A percentile compares a stretch with the other conserved stretches of the same genome.
These are phyloP conservation scores for Tolypocladium tropicale DNA, from an alignment of 2,329 filamentous ascomycete genomes.

Conservation along the genomic window DNA sequence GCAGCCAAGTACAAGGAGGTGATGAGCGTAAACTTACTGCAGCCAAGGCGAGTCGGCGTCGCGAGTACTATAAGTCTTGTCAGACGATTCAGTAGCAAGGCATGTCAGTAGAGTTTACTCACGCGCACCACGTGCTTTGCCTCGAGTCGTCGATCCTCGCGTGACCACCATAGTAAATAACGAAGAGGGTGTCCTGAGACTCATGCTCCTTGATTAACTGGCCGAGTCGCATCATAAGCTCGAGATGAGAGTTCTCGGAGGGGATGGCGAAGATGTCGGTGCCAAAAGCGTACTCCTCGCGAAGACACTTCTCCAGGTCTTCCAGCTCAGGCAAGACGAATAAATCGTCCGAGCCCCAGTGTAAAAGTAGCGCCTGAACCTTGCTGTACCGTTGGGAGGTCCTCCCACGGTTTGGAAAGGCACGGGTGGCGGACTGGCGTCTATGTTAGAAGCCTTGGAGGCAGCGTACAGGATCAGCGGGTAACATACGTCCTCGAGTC, in stretches of 20 bases:
- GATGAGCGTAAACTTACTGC: conserved; percentile 31
- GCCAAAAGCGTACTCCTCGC: conserved; percentile 44
- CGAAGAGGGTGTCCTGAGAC: conserved; percentile 42
- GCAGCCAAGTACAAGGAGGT: background rate
- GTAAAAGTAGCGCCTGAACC: conserved; percentile 42
- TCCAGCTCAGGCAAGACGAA: conserved; percentile 49
- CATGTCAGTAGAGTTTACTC: conserved; percentile 17
- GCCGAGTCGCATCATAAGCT: conserved; percentile 46
- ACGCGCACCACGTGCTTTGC: conserved; percentile 52
- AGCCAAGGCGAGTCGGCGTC: conserved; percentile 42
- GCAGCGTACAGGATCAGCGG: background rate
- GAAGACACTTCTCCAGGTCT: conserved; percentile 43
- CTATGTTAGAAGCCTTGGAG: background rate
- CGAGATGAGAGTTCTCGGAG: conserved; percentile 46
- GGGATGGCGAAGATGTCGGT: conserved; percentile 50
- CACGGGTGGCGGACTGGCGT: conserved; percentile 39
- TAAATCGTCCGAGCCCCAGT: conserved; percentile 48
- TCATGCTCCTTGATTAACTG: conserved; percentile 48
- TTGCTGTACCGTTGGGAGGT: conserved; percentile 44
- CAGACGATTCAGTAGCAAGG: conserved; percentile 1
- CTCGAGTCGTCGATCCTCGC: conserved; percentile 48
- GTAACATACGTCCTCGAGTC: conserved; percentile 40
- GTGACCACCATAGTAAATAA: conserved; percentile 51
- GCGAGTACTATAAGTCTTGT: conserved; percentile 28
- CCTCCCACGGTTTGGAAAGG: conserved; percentile 45